These are phyloP conservation scores for Phyllosticta capitalensis DNA, from an alignment of 2,329 filamentous ascomycete species.

Conservation along the genomic window DNA sequence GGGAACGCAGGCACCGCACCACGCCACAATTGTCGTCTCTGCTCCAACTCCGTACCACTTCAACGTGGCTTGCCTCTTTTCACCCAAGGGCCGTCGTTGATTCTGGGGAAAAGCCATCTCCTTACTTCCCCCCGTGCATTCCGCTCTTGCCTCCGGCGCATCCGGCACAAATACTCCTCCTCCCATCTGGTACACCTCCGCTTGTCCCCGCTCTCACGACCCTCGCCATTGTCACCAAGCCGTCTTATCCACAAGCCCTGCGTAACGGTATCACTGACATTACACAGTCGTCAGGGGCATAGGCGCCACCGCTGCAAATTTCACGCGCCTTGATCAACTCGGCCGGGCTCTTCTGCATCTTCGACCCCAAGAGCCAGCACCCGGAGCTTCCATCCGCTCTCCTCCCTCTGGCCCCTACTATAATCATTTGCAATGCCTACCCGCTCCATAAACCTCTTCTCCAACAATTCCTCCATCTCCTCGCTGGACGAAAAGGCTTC, in stretches of 20 bases:
- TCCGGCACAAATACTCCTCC: conserved; percentile 4
- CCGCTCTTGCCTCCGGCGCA: conserved; percentile 8
- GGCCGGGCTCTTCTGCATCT: not conserved
- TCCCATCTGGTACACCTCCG: not conserved
- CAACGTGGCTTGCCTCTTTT: not conserved
- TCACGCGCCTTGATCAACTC: not conserved
- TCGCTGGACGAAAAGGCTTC: conserved; percentile 45
- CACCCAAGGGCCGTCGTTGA: not conserved
- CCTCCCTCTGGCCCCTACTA: not conserved
- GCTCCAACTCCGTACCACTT: not conserved
- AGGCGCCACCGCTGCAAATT: not conserved
- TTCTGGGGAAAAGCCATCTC: not conserved
- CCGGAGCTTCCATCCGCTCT: conserved; percentile 2
- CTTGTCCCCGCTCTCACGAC: not conserved
- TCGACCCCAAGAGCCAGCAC: not conserved
- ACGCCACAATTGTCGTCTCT: not conserved
- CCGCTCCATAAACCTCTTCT: conserved; percentile 51
- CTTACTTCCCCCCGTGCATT: not conserved
- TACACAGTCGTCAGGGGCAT: not conserved
- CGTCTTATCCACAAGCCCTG: not conserved
- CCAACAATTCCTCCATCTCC: conserved; percentile 40
- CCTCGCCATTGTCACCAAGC: conserved; percentile 1
- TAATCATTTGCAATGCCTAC: conserved; percentile 43
- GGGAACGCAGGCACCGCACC: not conserved
- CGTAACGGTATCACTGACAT: not conserved